A percentile compares a stretch with the other conserved stretches of the same genome.
Conservation (phyloP, 2,329 filamentous ascomycete species). For the Colletotrichum endophyticum region DNA sequence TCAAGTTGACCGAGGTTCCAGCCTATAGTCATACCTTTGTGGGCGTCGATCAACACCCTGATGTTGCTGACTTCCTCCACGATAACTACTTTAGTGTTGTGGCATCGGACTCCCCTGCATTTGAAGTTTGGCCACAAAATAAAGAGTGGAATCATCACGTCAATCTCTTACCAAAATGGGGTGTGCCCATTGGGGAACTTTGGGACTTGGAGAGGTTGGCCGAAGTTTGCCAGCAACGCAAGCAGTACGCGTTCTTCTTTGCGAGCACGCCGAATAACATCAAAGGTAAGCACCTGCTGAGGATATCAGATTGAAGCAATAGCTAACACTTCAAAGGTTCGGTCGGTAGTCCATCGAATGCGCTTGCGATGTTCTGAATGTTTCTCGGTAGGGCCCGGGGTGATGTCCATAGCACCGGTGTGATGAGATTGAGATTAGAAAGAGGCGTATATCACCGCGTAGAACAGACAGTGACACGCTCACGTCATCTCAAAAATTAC, state of each 20-base stretch:
- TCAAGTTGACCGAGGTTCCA: background rate
- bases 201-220: background rate
- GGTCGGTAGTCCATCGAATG: background rate
- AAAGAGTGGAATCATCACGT: background rate
- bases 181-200: background rate
- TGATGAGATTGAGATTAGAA: background rate
- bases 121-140: background rate
- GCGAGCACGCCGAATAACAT: background rate
- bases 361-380: background rate
- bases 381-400: background rate
- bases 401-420: background rate
- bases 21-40: background rate
- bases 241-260: background rate
- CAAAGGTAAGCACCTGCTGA: background rate
- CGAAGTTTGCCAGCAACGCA: background rate
- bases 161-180: background rate
- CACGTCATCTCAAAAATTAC: accelerated
- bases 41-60: background rate
- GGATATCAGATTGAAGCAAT: background rate
- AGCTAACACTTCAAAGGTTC: background rate
- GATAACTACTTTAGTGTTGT: background rate
- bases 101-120: background rate
- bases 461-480: background rate
- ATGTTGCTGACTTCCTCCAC: background rate
- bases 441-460: background rate